Evolutionary conservation across 2,329 filamentous ascomycete genomes (phyloP).

Genomic region (Dothistroma septosporum): DNA sequence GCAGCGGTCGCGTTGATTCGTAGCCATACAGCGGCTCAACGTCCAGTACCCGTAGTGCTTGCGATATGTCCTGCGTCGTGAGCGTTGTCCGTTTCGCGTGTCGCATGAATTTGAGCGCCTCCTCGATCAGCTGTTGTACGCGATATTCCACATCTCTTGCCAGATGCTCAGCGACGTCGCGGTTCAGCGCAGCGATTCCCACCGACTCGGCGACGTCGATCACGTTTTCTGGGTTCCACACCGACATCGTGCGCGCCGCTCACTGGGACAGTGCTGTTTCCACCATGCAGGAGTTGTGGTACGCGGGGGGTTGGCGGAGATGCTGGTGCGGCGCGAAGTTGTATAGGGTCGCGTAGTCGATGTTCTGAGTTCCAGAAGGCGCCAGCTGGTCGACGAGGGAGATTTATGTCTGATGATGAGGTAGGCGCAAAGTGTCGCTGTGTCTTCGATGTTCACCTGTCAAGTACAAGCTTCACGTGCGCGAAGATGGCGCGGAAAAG

Average conservation of each 20-base stretch:
- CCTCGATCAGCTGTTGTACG: slow-evolving; percentile 86
- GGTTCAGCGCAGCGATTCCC: slow-evolving; percentile 73
- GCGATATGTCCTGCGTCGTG: slow-evolving; percentile 82
- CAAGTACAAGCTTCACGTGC: too few relatives aligned
- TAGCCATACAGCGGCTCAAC: slow-evolving; percentile 96
- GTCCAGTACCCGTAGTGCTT: slow-evolving; percentile 79
- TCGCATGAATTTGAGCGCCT: slow-evolving; percentile 94
- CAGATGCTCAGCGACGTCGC: slow-evolving; percentile 82
- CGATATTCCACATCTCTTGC: slow-evolving; percentile 95
- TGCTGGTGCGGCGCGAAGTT: background rate
- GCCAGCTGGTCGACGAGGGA: too few relatives aligned
- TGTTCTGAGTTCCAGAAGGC: too few relatives aligned
- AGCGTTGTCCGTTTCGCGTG: slow-evolving; percentile 80
- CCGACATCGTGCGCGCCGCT: slow-evolving; percentile 41
- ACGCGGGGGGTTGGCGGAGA: background rate
- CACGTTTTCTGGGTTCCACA: slow-evolving; percentile 97
- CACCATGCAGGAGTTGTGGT: background rate
- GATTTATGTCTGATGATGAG: too few relatives aligned
- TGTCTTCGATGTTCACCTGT: too few relatives aligned
- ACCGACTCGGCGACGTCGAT: slow-evolving; percentile 94
- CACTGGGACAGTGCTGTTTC: background rate
- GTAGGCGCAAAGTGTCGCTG: too few relatives aligned
- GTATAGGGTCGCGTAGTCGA: too few relatives aligned
- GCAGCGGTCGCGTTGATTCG: slow-evolving; percentile 81
- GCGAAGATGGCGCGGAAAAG: too few relatives aligned